Evolutionary conservation across 2,329 filamentous ascomycete genomes (phyloP).

Genomic region (Coniochaeta sp.): DNA sequence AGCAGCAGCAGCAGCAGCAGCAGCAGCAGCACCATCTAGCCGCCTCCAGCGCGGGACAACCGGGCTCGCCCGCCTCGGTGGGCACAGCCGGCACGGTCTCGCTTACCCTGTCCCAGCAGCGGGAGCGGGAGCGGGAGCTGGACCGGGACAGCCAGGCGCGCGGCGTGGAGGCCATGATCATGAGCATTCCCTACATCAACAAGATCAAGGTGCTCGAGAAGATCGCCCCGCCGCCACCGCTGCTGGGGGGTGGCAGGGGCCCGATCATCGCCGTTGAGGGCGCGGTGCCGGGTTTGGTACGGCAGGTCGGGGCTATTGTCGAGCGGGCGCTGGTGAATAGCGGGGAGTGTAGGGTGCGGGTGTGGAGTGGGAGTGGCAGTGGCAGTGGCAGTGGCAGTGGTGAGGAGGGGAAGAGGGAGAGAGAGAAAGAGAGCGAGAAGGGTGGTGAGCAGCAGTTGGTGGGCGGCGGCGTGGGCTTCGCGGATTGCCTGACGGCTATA

Average conservation of each 20-base stretch:
- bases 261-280: slow-evolving; percentile 81
- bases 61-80: not conserved
- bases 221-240: slow-evolving; percentile 65
- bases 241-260: too few species aligned
- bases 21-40: not conserved
- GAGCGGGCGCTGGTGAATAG: slow-evolving; percentile 50
- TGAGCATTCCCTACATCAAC: slow-evolving; percentile 64
- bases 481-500: slow-evolving; percentile 60
- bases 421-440: too few species aligned
- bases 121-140: slow-evolving; percentile 4
- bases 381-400: too few species aligned
- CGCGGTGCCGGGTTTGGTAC: slow-evolving; percentile 42
- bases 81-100: not conserved
- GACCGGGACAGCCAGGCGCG: slow-evolving; percentile 25
- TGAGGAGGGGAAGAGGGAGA: slow-evolving; percentile 28
- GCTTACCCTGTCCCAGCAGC: not conserved
- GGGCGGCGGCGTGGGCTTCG: slow-evolving; percentile 23
- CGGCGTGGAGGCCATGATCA: slow-evolving; percentile 62
- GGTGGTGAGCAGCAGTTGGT: slow-evolving; percentile 17
- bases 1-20: not conserved
- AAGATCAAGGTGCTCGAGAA: slow-evolving; percentile 72
- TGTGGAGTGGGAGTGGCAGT: too few species aligned
- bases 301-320: slow-evolving; percentile 56
- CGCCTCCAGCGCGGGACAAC: too few species aligned
- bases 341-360: slow-evolving; percentile 36